Evolutionary conservation across 768 basidiomycete genomes (phyloP).

Genomic region (Asterophora lycoperdoides): DNA sequence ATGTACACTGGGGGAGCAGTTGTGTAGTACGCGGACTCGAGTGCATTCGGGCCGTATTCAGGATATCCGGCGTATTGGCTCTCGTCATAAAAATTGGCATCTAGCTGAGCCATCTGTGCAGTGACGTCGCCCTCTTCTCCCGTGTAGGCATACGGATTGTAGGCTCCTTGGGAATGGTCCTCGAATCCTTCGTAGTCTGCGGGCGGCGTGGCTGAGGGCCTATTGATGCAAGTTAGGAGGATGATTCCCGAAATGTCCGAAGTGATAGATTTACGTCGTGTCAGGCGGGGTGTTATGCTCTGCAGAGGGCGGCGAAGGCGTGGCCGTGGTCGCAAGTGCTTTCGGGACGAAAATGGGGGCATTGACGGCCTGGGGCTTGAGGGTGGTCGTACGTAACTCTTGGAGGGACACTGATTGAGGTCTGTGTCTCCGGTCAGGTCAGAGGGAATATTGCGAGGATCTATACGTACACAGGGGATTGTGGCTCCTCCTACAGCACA

Average conservation of each 20-base stretch:
- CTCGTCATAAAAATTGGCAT: constrained; percentile 27
- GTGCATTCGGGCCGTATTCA: constrained; percentile 35
- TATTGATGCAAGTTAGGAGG: constrained; percentile 1
- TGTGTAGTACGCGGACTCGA: constrained; percentile 38
- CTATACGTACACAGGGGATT: constrained; percentile 27
- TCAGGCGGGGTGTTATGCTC: constrained; percentile 12
- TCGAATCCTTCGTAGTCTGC: constrained; percentile 19
- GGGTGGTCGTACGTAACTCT: constrained; percentile 28
- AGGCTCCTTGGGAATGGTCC: constrained; percentile 13
- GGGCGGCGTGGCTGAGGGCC: constrained; percentile 18
- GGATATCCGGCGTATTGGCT: constrained; percentile 26
- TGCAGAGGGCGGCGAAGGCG: constrained; percentile 27
- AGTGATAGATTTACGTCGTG: constrained; percentile 16
- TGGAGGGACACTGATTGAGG: constrained; percentile 15
- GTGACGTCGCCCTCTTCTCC: constrained; percentile 22
- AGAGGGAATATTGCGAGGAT: background rate
- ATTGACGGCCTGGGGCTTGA: constrained; percentile 67
- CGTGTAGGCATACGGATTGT: constrained; percentile 24
- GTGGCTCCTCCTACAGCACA: constrained; percentile 21
- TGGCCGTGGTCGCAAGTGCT: constrained; percentile 24
- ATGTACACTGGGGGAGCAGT: constrained; percentile 43
- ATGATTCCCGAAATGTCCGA: background rate
- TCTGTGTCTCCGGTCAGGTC: background rate
- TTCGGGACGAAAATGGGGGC: constrained; percentile 86
- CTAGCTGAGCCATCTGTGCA: constrained; percentile 34